Conservation (phyloP, 2,329 filamentous ascomycete species). For the Ceratocystis alfenasii region DNA sequence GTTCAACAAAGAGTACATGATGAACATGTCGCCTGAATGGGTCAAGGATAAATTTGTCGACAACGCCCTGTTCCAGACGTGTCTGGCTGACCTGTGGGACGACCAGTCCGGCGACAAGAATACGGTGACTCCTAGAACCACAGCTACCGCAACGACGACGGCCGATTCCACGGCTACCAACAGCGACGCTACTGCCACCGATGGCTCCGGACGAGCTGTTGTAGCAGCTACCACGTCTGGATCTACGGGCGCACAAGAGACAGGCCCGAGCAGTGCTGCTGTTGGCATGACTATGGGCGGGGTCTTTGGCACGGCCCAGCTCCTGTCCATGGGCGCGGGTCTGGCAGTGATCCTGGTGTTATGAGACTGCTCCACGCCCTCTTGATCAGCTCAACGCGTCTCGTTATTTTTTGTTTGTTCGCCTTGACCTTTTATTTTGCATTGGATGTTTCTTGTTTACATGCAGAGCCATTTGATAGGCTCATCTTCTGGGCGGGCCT, state of each 20-base stretch:
- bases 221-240: background rate
- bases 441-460: too few species aligned
- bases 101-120: background rate
- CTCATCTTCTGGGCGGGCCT: background rate
- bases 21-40: slow-evolving; percentile 34
- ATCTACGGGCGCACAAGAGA: background rate
- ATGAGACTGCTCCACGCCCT: background rate
- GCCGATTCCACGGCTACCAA: background rate
- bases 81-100: slow-evolving; percentile 25
- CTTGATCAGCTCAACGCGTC: background rate
- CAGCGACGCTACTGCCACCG: background rate
- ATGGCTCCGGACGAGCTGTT: background rate
- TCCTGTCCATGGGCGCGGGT: background rate
- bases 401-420: background rate
- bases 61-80: slow-evolving; percentile 26
- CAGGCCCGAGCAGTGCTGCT: background rate
- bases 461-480: background rate
- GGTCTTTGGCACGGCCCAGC: background rate
- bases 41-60: slow-evolving; percentile 24
- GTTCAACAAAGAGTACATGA: slow-evolving; percentile 33
- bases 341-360: background rate
- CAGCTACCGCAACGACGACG: background rate
- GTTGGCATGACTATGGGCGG: background rate
- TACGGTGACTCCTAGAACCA: background rate
- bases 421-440: background rate